phyloP scores from a whole-genome alignment of 768 basidiomycete species.

The Glaciozyma martinii region DNA sequence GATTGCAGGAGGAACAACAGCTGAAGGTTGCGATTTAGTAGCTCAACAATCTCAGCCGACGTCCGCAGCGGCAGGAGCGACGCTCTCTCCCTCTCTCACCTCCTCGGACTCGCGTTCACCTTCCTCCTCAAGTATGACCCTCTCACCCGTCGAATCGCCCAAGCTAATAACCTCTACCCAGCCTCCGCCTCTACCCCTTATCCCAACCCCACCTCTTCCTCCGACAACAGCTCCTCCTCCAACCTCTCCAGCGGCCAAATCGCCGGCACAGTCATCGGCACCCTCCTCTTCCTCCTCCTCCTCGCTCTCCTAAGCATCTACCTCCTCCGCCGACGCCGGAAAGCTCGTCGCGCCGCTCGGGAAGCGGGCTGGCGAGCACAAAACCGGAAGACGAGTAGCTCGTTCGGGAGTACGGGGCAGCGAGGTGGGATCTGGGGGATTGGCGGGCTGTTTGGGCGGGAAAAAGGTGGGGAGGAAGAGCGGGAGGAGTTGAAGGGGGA shows the following conservation, averaged over 20 bases:
- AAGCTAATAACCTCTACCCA: not conserved
- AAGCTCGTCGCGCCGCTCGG: not conserved
- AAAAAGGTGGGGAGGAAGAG: not conserved
- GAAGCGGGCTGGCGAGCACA: not conserved
- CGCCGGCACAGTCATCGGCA: constrained; percentile 5
- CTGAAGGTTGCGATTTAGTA: no score
- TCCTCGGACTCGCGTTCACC: not conserved
- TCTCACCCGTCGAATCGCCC: not conserved
- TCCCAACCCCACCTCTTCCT: not conserved
- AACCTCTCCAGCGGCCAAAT: constrained; percentile 13
- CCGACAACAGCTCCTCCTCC: not conserved
- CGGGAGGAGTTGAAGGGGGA: not conserved
- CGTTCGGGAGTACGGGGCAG: not conserved
- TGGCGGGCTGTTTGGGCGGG: not conserved
- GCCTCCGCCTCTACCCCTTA: not conserved
- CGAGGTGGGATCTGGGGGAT: not conserved
- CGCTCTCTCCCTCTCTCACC: not conserved
- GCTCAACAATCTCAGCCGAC: no score
- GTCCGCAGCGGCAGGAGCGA: not conserved
- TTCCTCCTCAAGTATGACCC: not conserved
- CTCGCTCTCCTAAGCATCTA: constrained; percentile 13
- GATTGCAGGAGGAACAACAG: no score
- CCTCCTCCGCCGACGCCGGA: not conserved
- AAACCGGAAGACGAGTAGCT: not conserved
- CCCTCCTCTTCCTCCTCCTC: constrained; percentile 5